Evolutionary conservation across 148 eudicot species (phyloP).

Genomic region (Silene latifolia): DNA sequence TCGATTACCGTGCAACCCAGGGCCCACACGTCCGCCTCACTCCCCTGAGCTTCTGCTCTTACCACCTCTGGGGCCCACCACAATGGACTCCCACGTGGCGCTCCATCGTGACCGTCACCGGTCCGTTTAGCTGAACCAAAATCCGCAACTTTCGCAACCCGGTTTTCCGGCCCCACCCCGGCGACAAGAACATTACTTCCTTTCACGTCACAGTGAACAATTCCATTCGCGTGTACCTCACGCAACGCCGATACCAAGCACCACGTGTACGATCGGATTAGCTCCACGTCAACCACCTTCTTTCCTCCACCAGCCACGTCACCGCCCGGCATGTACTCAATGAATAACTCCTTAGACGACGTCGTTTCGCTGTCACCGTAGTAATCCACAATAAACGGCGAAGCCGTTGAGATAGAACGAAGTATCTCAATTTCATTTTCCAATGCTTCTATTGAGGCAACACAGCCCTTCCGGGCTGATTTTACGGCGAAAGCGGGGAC

Average conservation of each 20-base stretch:
- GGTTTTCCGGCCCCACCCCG: conserved; percentile 19
- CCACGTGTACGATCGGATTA: conserved; percentile 46
- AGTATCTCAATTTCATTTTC: conserved; percentile 62
- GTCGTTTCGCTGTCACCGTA: conserved; percentile 45
- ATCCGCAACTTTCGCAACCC: conserved; percentile 62
- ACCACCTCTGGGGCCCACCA: conserved; percentile 98
- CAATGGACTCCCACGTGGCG: conserved; percentile 76
- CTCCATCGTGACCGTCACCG: background rate
- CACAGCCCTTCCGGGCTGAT: conserved; percentile 32
- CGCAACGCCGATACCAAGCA: conserved; percentile 48
- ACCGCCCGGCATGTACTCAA: conserved; percentile 74
- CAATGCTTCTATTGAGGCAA: conserved; percentile 30
- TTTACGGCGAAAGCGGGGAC: conserved; percentile 63
- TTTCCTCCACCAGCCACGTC: conserved; percentile 36
- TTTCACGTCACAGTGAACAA: conserved; percentile 78
- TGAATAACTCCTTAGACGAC: conserved; percentile 38
- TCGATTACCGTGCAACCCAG: conserved; percentile 85
- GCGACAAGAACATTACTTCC: conserved; percentile 54
- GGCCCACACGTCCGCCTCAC: conserved; percentile 76
- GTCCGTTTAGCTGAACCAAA: conserved; percentile 54
- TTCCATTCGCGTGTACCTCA: conserved; percentile 40
- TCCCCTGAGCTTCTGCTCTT: conserved; percentile 64
- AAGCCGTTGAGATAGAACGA: conserved; percentile 43
- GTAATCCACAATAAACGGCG: conserved; percentile 55
- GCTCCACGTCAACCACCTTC: conserved; percentile 33